These are phyloP conservation scores for Cryptosporidium parvum DNA, from an alignment of 169 alveolate species.

Conservation along the genomic window DNA sequence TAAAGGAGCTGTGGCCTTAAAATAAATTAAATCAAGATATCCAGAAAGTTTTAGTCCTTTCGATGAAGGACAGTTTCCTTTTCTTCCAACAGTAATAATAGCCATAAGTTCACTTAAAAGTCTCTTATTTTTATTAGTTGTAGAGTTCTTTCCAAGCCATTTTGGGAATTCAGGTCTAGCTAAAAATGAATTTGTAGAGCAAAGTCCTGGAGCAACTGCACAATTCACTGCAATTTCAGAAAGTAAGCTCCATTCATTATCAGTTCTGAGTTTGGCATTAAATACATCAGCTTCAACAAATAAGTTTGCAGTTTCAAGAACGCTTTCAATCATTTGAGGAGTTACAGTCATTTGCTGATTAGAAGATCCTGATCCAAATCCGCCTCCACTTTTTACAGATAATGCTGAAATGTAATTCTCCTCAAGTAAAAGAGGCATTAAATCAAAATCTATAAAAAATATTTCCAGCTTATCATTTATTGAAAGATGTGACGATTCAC, in stretches of 20 bases:
- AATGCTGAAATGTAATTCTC: slow-evolving; percentile 91
- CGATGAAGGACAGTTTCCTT: slow-evolving; percentile 60
- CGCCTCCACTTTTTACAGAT: slow-evolving; percentile 78
- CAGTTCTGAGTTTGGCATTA: slow-evolving; percentile 84
- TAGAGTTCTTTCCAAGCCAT: slow-evolving; percentile 92
- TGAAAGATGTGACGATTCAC: slow-evolving; percentile 80
- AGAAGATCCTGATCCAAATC: slow-evolving; percentile 77
- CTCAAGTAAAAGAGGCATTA: slow-evolving; percentile 92
- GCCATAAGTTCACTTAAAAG: slow-evolving; percentile 78
- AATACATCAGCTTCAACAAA: slow-evolving; percentile 89
- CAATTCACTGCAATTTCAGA: slow-evolving; percentile 87
- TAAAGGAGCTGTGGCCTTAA: slow-evolving; percentile 41
- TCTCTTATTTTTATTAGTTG: slow-evolving; percentile 91
- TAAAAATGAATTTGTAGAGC: slow-evolving; percentile 79
- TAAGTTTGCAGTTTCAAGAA: slow-evolving; percentile 86
- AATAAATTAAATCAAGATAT: slow-evolving; percentile 54
- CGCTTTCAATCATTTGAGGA: slow-evolving; percentile 77
- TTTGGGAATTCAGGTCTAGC: slow-evolving; percentile 93
- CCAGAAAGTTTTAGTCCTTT: slow-evolving; percentile 49
- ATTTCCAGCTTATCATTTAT: slow-evolving; percentile 86
- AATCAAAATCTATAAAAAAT: slow-evolving; percentile 94
- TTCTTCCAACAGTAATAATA: slow-evolving; percentile 56
- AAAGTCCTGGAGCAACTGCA: slow-evolving; percentile 86
- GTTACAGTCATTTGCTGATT: slow-evolving; percentile 77
- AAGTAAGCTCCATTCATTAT: slow-evolving; percentile 89